A percentile compares a stretch with the other conserved stretches of the same genome.
Conservation (phyloP, 2,329 filamentous ascomycete genomes). For the Paracoccidioides lutzii region DNA sequence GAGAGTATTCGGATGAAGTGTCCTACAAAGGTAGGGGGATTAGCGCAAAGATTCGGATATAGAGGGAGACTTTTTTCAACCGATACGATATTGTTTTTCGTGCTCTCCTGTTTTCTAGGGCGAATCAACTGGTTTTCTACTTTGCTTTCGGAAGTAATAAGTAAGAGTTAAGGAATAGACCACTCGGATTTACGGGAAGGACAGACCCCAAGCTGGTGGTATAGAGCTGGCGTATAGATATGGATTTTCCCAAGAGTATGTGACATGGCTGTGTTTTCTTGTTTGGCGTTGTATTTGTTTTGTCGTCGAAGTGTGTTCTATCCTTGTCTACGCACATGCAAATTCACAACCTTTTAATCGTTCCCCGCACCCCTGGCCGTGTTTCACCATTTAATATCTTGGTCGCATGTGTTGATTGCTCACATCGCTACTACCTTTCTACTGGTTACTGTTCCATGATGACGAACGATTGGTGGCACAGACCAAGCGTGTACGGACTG, state of each 20-base stretch:
- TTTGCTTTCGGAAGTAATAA: constrained; percentile 5
- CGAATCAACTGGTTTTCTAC: constrained; percentile 1
- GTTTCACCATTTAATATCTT: neutral
- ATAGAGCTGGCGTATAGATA: neutral
- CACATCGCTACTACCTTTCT: neutral
- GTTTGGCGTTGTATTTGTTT: neutral
- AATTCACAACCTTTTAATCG: neutral
- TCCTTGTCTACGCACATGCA: neutral
- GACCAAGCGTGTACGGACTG: neutral
- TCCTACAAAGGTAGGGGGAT: constrained; percentile 60
- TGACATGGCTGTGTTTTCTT: too few relatives aligned
- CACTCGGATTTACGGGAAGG: neutral
- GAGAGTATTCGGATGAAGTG: constrained; percentile 59
- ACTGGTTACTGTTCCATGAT: neutral
- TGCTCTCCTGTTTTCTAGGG: neutral
- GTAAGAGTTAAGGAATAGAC: constrained; percentile 4
- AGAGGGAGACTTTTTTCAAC: constrained; percentile 1
- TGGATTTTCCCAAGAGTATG: neutral
- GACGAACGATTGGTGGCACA: neutral
- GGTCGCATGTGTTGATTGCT: neutral
- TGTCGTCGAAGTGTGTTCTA: neutral
- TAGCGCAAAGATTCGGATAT: constrained; percentile 46
- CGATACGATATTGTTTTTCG: neutral
- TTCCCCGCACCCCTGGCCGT: neutral
- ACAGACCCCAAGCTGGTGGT: neutral